A percentile compares a stretch with the other conserved stretches of the same genome.
Evolutionary conservation across 2,329 filamentous ascomycete species (phyloP).

Genomic region (Lizonia empirigonia): DNA sequence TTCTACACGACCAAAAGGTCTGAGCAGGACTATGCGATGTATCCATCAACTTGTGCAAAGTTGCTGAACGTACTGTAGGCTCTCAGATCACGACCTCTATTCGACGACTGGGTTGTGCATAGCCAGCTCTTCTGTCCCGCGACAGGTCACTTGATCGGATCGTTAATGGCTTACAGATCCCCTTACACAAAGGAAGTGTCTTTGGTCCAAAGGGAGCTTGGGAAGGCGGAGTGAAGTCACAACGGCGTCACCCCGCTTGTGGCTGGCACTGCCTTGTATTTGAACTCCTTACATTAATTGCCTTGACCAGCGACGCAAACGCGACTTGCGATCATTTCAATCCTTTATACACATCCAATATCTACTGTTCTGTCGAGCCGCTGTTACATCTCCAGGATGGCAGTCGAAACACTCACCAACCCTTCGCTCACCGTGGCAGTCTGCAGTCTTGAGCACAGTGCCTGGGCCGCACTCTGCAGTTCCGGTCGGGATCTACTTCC

Average conservation of each 20-base stretch:
- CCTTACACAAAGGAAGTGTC: not conserved
- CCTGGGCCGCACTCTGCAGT: slow-evolving; percentile 45
- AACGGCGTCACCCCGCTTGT: slow-evolving; percentile 14
- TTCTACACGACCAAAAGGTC: no score
- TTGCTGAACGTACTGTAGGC: no score
- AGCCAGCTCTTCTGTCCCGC: not conserved
- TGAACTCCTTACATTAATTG: not conserved
- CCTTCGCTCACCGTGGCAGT: slow-evolving; percentile 35
- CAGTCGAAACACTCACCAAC: slow-evolving; percentile 25
- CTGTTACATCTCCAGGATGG: not conserved
- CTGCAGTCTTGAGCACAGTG: slow-evolving; percentile 42
- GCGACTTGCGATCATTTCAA: not conserved
- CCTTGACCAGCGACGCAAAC: not conserved
- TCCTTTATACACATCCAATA: not conserved
- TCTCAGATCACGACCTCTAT: no score
- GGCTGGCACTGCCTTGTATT: slow-evolving; percentile 7
- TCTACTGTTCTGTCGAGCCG: not conserved
- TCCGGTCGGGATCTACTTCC: slow-evolving; percentile 42
- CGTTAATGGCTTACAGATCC: not conserved
- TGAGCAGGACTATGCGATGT: no score
- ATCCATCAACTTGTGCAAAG: no score
- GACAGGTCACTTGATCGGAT: slow-evolving; percentile 1
- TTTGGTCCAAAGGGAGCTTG: not conserved
- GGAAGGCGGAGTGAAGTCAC: slow-evolving; percentile 15
- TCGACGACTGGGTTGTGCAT: not conserved